Percentiles rank a stretch among this genome's conserved stretches.
Evolutionary conservation across 83 land plant species (phyloP).

Genomic region (Thuja plicata): DNA sequence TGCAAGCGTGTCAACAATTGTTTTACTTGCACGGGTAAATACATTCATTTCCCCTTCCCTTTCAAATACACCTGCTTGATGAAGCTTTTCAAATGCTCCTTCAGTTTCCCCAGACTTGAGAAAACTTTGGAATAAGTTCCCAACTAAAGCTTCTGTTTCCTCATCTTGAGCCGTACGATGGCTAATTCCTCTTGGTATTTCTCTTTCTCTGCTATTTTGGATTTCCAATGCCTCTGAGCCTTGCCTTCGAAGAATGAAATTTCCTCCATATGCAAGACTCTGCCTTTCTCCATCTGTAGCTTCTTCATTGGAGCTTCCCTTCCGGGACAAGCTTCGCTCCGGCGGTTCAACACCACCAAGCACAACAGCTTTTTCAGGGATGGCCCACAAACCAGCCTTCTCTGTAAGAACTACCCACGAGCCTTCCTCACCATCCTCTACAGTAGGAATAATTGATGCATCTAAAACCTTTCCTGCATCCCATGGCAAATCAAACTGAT

Average conservation of each 20-base stretch:
- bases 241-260: slow-evolving; percentile 36
- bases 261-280: slow-evolving; percentile 36
- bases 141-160: slow-evolving; percentile 84
- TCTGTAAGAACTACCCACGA: slow-evolving; percentile 97
- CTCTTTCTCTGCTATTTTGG: slow-evolving; percentile 29
- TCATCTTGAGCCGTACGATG: slow-evolving; percentile 68
- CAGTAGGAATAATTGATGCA: slow-evolving; percentile 77
- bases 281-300: slow-evolving; percentile 57
- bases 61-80: slow-evolving; percentile 81
- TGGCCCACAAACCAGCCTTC: slow-evolving; percentile 93
- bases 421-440: slow-evolving; percentile 77
- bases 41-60: slow-evolving; percentile 84
- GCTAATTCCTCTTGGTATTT: slow-evolving; percentile 19
- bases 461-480: slow-evolving; percentile 95
- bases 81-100: slow-evolving; percentile 72
- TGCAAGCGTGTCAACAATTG: slow-evolving; percentile 90
- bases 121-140: slow-evolving; percentile 77
- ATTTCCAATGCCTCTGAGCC: slow-evolving; percentile 51
- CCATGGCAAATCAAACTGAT: slow-evolving; percentile 93
- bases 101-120: slow-evolving; percentile 61
- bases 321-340: slow-evolving; percentile 73
- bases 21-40: slow-evolving; percentile 82
- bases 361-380: slow-evolving; percentile 87
- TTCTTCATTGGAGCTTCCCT: slow-evolving; percentile 64
- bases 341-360: slow-evolving; percentile 85